Base-by-base conservation (phyloP, 2,329 filamentous ascomycete species). In the Fusarium fracticaudum region DNA sequence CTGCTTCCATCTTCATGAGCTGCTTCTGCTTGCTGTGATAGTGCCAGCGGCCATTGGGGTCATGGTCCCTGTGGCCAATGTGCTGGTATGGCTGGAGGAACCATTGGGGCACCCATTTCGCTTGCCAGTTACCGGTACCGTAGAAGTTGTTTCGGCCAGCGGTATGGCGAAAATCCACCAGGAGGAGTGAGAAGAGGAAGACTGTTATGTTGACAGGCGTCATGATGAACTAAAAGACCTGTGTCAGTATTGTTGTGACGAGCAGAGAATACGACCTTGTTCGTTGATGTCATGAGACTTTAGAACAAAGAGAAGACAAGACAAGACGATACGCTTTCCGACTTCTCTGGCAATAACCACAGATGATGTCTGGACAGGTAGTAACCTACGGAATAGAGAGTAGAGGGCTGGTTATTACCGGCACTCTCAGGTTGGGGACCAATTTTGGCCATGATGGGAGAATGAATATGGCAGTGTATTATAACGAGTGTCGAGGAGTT, bases 161-260 rank as follows among this genome's bases (percentile, higher is more conserved):
- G 76, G 89, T 82, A 86, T 90, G 84, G 66, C 85, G 85, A 58
- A 87, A 83, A 82, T 93, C 91, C 48, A 93, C 86, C 59, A 92
- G 81, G 78, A 87, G 86, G 51, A 93, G 87, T 5, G 91, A 93
- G 72, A 93, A 51, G 47, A 94, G 80, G 81, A 93, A 93, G 29
- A 90, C 88, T 58, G 90, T 84, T 79, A 93, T 89, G 72, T 90
- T 86, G 70, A 93, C 74, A 13, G 92, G 91, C 1, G 90, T 91
- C 82, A 92, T 85, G 74, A 93, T 74, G 26, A 70, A 43, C 67
- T 85, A 62, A 88, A 65, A 41, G 44, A 37, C 33, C 31, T 31
- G 22, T 62, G 74, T 76, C 45, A 75, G 65, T 51, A 47, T 35
- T 48, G 24, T n/a, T 47, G 44, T 9, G 15, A 43, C 26, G 15